Conservation (phyloP, 768 basidiomycete genomes). For the Termitomyces sp. region DNA sequence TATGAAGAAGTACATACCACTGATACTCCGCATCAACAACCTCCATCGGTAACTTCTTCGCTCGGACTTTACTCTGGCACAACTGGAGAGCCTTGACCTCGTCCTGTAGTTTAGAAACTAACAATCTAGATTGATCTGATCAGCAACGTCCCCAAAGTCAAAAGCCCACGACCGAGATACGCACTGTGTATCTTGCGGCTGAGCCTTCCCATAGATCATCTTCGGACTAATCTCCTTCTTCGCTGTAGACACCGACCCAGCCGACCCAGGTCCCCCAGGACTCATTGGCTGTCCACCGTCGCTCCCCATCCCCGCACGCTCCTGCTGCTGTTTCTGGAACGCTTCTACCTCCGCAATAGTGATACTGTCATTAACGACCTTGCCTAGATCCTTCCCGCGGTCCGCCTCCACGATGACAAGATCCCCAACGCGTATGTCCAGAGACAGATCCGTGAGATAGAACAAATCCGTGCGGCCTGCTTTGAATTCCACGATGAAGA, state of each 20-base stretch:
- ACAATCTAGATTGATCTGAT: constrained; percentile 43
- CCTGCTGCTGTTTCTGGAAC: constrained; percentile 81
- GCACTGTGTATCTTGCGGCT: constrained; percentile 75
- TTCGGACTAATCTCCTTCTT: constrained; percentile 97
- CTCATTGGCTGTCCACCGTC: constrained; percentile 32
- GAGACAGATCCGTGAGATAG: constrained; percentile 71
- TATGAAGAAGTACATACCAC: constrained; percentile 56
- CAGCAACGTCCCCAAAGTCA: constrained; percentile 4
- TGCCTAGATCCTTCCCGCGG: constrained; percentile 89
- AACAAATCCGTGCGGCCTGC: constrained; percentile 94
- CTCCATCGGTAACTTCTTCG: constrained; percentile 97
- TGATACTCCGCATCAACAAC: constrained; percentile 99
- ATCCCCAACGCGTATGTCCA: constrained; percentile 77
- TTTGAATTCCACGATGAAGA: constrained; percentile 66
- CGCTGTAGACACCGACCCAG: constrained; percentile 17
- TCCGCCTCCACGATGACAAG: constrained; percentile 97
- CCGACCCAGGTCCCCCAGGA: constrained; percentile 25
- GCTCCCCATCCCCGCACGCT: constrained; percentile 39
- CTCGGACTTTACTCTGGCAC: constrained; percentile 88
- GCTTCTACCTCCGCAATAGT: constrained; percentile 88
- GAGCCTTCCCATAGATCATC: constrained; percentile 91
- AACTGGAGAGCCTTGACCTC: constrained; percentile 90
- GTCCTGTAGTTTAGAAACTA: constrained; percentile 83
- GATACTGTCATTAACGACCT: constrained; percentile 88
- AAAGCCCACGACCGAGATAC: constrained; percentile 17